phyloP scores from a whole-genome alignment of 805 yeast species.

The Candida quercuum region DNA sequence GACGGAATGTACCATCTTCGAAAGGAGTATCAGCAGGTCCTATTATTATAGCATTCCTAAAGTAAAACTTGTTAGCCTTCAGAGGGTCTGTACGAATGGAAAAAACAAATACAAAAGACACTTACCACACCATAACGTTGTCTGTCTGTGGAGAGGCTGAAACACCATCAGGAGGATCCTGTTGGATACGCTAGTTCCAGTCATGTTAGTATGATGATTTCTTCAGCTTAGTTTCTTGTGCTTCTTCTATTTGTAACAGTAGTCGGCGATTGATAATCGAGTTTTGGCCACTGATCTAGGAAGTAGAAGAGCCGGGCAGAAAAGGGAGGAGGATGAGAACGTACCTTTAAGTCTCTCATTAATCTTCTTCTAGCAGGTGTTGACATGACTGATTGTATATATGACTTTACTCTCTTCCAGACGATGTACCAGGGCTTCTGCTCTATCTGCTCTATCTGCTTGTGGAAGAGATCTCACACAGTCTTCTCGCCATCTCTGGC shows the following conservation, averaged over 20 bases:
- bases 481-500: no score
- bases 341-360: slow-evolving; percentile 93
- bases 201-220: slow-evolving; percentile 2
- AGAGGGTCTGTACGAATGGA: not conserved
- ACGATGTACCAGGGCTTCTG: no score
- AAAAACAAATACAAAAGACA: slow-evolving; percentile 22
- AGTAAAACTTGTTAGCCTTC: slow-evolving; percentile 11
- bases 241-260: no score
- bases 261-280: slow-evolving; percentile 6
- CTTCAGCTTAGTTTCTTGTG: no score
- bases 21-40: slow-evolving; percentile 98
- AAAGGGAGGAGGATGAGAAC: no score
- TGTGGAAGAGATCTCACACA: no score
- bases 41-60: slow-evolving; percentile 86
- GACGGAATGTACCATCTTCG: slow-evolving; percentile 94
- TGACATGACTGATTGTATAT: slow-evolving; percentile 68
- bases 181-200: slow-evolving; percentile 80
- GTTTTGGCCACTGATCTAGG: not conserved
- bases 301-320: no score
- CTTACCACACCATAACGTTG: slow-evolving; percentile 83
- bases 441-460: no score
- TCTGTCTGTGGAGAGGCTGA: slow-evolving; percentile 96
- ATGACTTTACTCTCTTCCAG: not conserved
- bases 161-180: slow-evolving; percentile 97
- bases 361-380: slow-evolving; percentile 98